Conservation (phyloP, 2,329 filamentous ascomycete genomes). For the Trichoderma afroharzianum region DNA sequence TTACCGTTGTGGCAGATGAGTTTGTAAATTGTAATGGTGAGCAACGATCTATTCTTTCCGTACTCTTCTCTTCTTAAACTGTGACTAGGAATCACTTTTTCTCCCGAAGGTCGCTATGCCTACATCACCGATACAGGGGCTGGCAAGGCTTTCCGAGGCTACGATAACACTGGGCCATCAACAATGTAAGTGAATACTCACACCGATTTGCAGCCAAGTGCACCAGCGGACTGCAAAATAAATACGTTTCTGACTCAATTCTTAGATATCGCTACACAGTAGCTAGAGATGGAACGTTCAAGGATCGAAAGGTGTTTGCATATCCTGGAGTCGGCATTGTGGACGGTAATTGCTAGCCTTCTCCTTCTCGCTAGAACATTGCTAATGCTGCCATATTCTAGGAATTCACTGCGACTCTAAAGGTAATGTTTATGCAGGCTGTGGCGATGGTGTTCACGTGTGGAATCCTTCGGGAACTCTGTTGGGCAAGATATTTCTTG, state of each 20-base stretch:
- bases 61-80: conserved; percentile 24
- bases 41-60: neutral
- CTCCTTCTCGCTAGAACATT: conserved; percentile 13
- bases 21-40: conserved; percentile 35
- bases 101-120: conserved; percentile 41
- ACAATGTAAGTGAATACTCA: conserved; percentile 3
- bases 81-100: conserved; percentile 42
- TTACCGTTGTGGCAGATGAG: conserved; percentile 55
- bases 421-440: conserved; percentile 49
- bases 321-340: conserved; percentile 9
- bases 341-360: conserved; percentile 5
- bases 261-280: conserved; percentile 16
- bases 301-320: conserved; percentile 21
- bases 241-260: neutral
- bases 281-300: conserved; percentile 28
- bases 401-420: conserved; percentile 45
- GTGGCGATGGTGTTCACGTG: conserved; percentile 47
- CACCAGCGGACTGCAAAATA: neutral
- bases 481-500: conserved; percentile 42
- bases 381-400: conserved; percentile 36
- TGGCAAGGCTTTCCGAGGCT: conserved; percentile 26
- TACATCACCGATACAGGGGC: conserved; percentile 45
- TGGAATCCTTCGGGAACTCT: conserved; percentile 45
- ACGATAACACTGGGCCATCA: neutral
- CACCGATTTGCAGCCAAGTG: neutral